phyloP scores from a whole-genome alignment of 2,329 filamentous ascomycete species.

The Lachnellula hyalina region DNA sequence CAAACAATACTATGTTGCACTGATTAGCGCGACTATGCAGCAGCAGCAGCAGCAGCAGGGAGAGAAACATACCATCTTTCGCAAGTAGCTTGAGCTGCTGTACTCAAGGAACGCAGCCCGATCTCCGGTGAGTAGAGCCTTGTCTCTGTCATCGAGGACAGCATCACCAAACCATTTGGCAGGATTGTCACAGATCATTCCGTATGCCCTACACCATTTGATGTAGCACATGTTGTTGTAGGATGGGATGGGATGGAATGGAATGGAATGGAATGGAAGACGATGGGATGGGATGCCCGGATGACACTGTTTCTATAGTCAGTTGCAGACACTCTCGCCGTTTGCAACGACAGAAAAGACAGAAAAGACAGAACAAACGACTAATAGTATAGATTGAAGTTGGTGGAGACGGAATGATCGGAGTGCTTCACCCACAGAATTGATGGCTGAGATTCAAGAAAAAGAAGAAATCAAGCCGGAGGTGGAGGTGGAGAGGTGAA shows the following conservation, averaged over 20 bases:
- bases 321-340: too few species aligned
- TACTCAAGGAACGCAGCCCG: not conserved
- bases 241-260: not conserved
- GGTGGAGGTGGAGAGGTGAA: too few species aligned
- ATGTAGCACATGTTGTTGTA: not conserved
- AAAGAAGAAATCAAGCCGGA: too few species aligned
- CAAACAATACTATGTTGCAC: not conserved
- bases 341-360: too few species aligned
- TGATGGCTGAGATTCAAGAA: too few species aligned
- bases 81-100: not conserved
- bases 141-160: not conserved
- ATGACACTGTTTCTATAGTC: too few species aligned
- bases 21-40: not conserved
- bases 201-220: not conserved
- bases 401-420: too few species aligned
- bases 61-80: not conserved
- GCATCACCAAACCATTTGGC: not conserved
- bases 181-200: not conserved
- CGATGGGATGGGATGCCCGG: not conserved
- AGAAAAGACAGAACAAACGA: too few species aligned
- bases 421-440: too few species aligned
- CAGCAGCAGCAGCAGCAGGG: too few species aligned
- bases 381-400: too few species aligned
- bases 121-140: not conserved
- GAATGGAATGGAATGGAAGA: too few species aligned